Evolutionary conservation across 1,284 basidiomycete genomes (phyloP).

Genomic region (Leccinum solheimii): DNA sequence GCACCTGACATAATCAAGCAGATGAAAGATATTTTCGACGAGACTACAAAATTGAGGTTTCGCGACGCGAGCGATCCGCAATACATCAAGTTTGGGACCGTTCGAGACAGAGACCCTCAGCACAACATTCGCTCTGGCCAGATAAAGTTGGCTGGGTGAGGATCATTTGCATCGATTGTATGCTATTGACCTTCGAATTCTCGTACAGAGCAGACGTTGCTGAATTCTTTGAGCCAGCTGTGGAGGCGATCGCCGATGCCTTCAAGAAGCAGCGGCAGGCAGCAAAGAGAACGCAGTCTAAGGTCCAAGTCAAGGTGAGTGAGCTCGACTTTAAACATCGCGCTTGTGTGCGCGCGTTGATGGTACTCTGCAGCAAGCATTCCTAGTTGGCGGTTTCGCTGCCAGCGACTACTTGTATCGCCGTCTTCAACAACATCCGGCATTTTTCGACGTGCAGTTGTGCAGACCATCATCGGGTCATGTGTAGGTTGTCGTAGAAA

Average conservation of each 20-base stretch:
- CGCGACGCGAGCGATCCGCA: constrained; percentile 39
- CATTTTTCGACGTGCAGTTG: constrained; percentile 30
- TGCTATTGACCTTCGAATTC: neutral
- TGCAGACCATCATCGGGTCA: constrained; percentile 39
- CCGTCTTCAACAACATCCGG: constrained; percentile 36
- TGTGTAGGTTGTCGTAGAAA: constrained; percentile 30
- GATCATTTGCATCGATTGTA: neutral
- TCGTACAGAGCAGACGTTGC: constrained; percentile 39
- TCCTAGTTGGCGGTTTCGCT: constrained; percentile 48
- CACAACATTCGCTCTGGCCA: constrained; percentile 46
- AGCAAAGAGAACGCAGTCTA: constrained; percentile 12
- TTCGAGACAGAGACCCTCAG: constrained; percentile 43
- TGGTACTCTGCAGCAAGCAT: neutral
- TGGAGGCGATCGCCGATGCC: constrained; percentile 41
- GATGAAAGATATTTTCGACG: constrained; percentile 48
- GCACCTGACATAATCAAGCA: constrained; percentile 37
- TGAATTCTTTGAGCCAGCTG: constrained; percentile 46
- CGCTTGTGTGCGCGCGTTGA: neutral
- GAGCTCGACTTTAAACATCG: neutral
- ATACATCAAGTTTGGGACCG: constrained; percentile 48
- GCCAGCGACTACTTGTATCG: constrained; percentile 49
- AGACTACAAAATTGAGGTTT: constrained; percentile 48
- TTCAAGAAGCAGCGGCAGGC: constrained; percentile 36
- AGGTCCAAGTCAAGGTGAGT: constrained; percentile 35
- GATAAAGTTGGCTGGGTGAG: constrained; percentile 44